Evolutionary conservation across 441 rosid genomes (phyloP), one percentile per base, ranked within the genome.

Genomic region (Mallotus japonicus): DNA sequence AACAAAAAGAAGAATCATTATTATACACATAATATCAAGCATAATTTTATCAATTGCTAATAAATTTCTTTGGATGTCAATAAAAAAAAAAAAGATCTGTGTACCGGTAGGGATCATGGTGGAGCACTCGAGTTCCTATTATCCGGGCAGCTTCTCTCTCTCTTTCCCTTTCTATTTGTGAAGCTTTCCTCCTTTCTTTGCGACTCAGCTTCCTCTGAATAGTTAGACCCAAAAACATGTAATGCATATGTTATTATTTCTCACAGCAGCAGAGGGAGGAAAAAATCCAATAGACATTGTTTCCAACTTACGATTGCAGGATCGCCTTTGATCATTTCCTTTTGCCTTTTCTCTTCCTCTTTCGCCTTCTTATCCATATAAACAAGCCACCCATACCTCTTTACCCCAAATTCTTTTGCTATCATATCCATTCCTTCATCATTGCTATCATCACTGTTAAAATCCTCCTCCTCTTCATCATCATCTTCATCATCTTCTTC

Each of bases 351-450:
- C 81, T 89, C 97, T 82, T 95, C 99, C 83, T 92, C 99, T 82
- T 95, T 95, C 4, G 93, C 89, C 64, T 88, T 95, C 84, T 92
- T 91, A 67, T 92, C 98, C 97, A 88, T 90, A 74, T 88, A 92
- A 81, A 92, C 97, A 69, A 95, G 97, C 98, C 96, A 95, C 34
- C 99, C 97, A 82, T 83, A 95, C 77, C 97, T 85, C 82, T 91
- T 95, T 3, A 95, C 87, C 4, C 99, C 98, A 80, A 89, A 95
- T 67, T 95, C 98, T 77, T 92, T 92, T 14, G 98, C 95, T 77
- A 89, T 91, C 1, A 72, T 61, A 75, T 93, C 98, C 96, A 95
- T 91, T 60, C 92, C 96, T 84, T 91, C 97, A 83, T 92, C 99
- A 70, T 89, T 87, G 76, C 98, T 95, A 75, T 95, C 98, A 77